Evolutionary conservation across 2,329 filamentous ascomycete species (phyloP), one percentile per base, ranked within the genome.

Genomic region (Elsinoe arachidis): DNA sequence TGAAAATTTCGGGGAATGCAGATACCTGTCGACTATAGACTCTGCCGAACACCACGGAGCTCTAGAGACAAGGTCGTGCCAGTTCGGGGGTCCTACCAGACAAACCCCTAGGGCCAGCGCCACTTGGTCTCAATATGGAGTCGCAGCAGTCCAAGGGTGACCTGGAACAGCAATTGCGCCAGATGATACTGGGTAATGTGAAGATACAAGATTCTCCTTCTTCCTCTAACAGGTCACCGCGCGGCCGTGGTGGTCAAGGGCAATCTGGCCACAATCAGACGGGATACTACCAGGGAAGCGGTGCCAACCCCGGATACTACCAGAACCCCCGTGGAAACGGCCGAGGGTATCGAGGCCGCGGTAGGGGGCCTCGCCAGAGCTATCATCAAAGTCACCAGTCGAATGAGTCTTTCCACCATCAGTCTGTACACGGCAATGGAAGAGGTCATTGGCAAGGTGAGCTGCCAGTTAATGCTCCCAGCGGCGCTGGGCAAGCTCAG

Each of bases 131-230:
- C 9, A 51, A 7, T 19, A 60, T 56, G 58, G 55, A 37, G 10
- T 59, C 53, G 9, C 58, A 61, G 56, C 60, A 56, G 58, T 58
- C 43, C 58, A 63, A 38, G 21, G 52, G 43, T 3, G 56, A 56
- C n/a, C 70, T 85, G 6, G 83, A 87, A 65, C 74, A 79, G 52
- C 80, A 78, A 55, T 70, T 87, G 38, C 78, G 82, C 46, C 75
- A 73, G 59, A 77, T 87, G 68, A 84, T 84, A 30, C 72, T 87
- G 52, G 76, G 73, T 61, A 81, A 82, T 65, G 70, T 60, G 30
- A 62, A 59, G 19, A 56, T 56, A 15, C 26, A 53, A 21, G 49
- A 34, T 38, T 6, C 17, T 15, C 15, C 26, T 5, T n/a, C 26
- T 5, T n/a, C 49, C 3, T 23, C 33, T 14, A 15, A 53, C 11